Evolutionary conservation across 306 rosid species (phyloP).

Genomic region (Inga leiocalycina): DNA sequence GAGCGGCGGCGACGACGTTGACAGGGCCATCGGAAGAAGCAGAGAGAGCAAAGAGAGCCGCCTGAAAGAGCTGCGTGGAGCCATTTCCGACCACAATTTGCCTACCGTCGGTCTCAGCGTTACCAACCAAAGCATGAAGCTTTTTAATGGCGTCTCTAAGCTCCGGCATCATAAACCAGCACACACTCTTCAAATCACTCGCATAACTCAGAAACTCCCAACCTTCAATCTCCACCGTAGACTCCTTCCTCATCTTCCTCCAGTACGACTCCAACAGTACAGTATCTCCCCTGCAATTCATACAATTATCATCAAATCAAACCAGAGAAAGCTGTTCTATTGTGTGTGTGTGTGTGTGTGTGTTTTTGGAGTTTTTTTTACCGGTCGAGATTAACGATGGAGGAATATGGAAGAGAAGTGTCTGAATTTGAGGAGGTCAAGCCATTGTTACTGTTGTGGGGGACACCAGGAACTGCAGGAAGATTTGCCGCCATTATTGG

Average conservation of each 20-base stretch:
- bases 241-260: constrained; percentile 57
- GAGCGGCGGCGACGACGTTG: constrained; percentile 70
- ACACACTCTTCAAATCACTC: constrained; percentile 40
- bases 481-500: background rate
- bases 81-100: constrained; percentile 75
- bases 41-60: constrained; percentile 62
- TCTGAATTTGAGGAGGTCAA: background rate
- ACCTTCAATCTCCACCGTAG: constrained; percentile 64
- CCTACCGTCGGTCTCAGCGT: constrained; percentile 52
- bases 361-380: background rate
- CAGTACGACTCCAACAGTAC: constrained; percentile 50
- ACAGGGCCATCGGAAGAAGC: constrained; percentile 16
- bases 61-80: constrained; percentile 73
- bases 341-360: background rate
- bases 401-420: background rate
- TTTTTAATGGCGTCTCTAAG: constrained; percentile 47
- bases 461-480: background rate
- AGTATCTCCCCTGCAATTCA: constrained; percentile 72
- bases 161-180: constrained; percentile 71
- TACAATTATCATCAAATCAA: background rate
- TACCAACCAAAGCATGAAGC: constrained; percentile 62
- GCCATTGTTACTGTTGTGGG: background rate
- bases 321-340: background rate
- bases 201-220: constrained; percentile 60
- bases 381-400: constrained; percentile 18